Base-by-base conservation (phyloP, 2,329 filamentous ascomycete species). In the Thielaviopsis euricoi region DNA sequence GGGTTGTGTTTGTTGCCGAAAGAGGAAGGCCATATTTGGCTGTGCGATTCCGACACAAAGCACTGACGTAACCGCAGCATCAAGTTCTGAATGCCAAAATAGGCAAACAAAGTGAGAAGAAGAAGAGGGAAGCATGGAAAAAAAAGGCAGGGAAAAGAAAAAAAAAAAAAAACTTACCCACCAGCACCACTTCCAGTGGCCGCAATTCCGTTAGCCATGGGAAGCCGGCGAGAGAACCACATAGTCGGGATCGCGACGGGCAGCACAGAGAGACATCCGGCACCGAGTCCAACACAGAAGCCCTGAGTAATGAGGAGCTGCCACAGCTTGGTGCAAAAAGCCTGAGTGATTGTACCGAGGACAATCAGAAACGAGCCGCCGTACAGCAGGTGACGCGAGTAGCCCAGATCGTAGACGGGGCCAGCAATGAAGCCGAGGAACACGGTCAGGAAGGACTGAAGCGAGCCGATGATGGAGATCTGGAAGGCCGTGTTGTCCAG, bases 301-400 rank as follows among this genome's bases (percentile, higher is more conserved):
- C 73, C 72, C 60, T 75, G 73, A 0, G 70, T 64, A 3, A 75
- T 65, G 7, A 75, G 61, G 19, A 72, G 61, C 58, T 75, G 72
- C 65, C 68, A 75, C 66, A 74, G 74, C 23, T 62, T 60, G 1
- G 64, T 66, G 40, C 65, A 65, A 10, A 74, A 58, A 58, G 67
- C 69, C 1, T 67, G 67, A 64, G 71, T 66, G 61, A 69, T 70
- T 58, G 73, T 64, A 9, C 72, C 73, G 21, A 73, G 64, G 1
- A 71, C 65, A 5, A 69, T 64, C 4, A 73, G 59, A 25, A 67
- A 62, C 0, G 65, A 60, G 17, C 72, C 73, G 1, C 65, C 55
- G n/a, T 62, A 52, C 1, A 73, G 54, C 1, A 71, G 63, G 10
- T 58, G 55, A 3, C 64, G 63, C 59, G 69, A 66, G 60, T 73